Percentiles rank a stretch among this genome's conserved stretches.
These are phyloP conservation scores for Pseudonectria foliicola DNA, from an alignment of 2,329 filamentous ascomycete genomes.

Conservation along the genomic window DNA sequence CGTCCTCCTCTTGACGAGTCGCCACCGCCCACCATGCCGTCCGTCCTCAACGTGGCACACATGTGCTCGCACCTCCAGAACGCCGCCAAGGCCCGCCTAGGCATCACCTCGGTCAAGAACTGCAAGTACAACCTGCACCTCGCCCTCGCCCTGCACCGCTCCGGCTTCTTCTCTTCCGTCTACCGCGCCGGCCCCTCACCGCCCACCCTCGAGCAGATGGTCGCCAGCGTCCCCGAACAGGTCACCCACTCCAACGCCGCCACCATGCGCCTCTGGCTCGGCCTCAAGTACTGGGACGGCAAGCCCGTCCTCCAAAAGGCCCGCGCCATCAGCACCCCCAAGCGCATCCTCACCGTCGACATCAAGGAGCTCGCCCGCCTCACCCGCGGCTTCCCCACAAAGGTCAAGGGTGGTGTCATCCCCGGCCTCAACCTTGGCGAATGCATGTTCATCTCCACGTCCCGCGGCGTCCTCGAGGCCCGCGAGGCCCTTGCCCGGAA, in stretches of 20 bases:
- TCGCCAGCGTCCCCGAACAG: conserved; percentile 42
- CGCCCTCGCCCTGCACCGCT: conserved; percentile 69
- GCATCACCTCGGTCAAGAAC: conserved; percentile 74
- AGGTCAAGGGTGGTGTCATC: conserved; percentile 55
- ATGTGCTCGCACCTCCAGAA: conserved; percentile 91
- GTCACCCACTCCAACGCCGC: conserved; percentile 67
- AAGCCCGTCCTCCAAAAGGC: conserved; percentile 68
- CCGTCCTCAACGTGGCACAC: conserved; percentile 64
- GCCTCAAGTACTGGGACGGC: conserved; percentile 83
- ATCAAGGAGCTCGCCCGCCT: conserved; percentile 56
- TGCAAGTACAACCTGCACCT: conserved; percentile 74
- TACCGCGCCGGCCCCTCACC: conserved; percentile 59
- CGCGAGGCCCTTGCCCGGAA: conserved; percentile 75
- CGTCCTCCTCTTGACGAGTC: too few species aligned
- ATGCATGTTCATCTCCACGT: conserved; percentile 72
- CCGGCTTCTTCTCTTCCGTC: conserved; percentile 75
- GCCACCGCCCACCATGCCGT: conserved; percentile 27
- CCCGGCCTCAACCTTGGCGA: conserved; percentile 74
- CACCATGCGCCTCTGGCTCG: conserved; percentile 73
- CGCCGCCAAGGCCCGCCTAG: conserved; percentile 74
- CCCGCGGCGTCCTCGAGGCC: conserved; percentile 70
- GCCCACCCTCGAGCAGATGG: conserved; percentile 40
- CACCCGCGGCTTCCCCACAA: conserved; percentile 58
- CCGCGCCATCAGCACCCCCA: conserved; percentile 64
- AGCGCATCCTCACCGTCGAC: conserved; percentile 60